Conservation (phyloP, 306 rosid genomes). For the Rubus idaeus region DNA sequence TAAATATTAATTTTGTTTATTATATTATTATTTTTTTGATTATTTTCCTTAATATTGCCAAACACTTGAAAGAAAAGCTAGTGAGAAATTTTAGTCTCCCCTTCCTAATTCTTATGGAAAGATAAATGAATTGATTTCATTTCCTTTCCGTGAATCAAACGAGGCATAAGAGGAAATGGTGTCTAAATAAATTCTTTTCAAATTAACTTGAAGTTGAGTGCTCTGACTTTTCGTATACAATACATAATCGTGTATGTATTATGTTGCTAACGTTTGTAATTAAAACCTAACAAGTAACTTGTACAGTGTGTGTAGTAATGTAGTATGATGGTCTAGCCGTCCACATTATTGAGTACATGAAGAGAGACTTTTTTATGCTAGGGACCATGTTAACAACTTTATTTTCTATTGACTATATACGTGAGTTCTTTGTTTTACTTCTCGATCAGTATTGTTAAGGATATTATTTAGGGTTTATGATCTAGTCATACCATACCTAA, state of each 20-base stretch:
- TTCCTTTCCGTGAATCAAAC: no score
- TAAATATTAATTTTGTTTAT: no score
- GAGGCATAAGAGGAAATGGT: no score
- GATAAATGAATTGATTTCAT: no score
- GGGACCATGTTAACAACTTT: background rate
- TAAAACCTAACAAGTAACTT: background rate
- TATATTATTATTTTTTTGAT: no score
- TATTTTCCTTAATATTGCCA: no score
- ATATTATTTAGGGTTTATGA: conserved; percentile 2
- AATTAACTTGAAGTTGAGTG: background rate
- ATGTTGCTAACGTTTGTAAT: background rate
- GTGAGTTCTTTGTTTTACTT: background rate
- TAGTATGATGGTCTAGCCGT: background rate
- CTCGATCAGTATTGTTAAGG: background rate
- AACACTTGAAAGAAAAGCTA: no score
- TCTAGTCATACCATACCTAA: conserved; percentile 2
- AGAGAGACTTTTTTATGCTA: background rate
- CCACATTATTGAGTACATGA: background rate
- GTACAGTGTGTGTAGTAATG: background rate
- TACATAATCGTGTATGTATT: background rate
- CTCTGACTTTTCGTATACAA: background rate
- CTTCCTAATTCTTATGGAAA: no score
- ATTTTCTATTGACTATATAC: background rate
- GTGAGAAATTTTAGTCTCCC: no score
- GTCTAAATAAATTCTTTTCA: background rate